phyloP scores from a whole-genome alignment of 345 rosid species.

The Eutrema heterophyllum region DNA sequence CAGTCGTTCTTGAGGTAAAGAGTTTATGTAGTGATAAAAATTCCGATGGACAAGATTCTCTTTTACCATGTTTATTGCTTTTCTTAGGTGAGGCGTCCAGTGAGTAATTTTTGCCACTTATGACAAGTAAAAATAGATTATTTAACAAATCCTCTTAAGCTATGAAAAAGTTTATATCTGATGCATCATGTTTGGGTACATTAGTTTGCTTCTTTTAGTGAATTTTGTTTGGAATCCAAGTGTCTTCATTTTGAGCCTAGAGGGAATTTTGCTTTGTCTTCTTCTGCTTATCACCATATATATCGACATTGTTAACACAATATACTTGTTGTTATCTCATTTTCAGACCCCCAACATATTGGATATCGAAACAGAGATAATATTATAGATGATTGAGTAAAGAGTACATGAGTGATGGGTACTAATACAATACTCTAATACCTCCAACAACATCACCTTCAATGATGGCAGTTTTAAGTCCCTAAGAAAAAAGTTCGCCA shows the following conservation, averaged over 20 bases:
- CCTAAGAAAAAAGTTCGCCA: constrained; percentile 34
- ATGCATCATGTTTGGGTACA: neutral
- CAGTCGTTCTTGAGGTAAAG: constrained; percentile 1
- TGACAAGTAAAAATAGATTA: neutral
- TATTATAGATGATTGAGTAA: too few species aligned
- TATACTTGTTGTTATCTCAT: constrained; percentile 2
- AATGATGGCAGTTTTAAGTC: constrained; percentile 87
- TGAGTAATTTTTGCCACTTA: neutral
- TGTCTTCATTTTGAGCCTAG: neutral
- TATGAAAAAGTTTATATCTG: neutral
- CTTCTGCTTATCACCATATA: constrained; percentile 5
- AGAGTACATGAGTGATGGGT: too few species aligned
- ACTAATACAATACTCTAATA: too few species aligned
- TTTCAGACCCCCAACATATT: constrained; percentile 79
- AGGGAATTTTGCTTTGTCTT: neutral
- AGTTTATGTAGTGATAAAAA: neutral
- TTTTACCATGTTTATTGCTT: neutral
- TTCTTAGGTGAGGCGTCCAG: neutral
- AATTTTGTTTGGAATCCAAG: neutral
- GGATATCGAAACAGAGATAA: too few species aligned
- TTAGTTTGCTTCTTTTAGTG: neutral
- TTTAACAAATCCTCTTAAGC: neutral
- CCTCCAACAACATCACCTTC: constrained; percentile 99
- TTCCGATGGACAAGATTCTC: neutral
- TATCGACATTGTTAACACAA: neutral